phyloP scores from a whole-genome alignment of 257 asterid species.

The Perilla frutescens region DNA sequence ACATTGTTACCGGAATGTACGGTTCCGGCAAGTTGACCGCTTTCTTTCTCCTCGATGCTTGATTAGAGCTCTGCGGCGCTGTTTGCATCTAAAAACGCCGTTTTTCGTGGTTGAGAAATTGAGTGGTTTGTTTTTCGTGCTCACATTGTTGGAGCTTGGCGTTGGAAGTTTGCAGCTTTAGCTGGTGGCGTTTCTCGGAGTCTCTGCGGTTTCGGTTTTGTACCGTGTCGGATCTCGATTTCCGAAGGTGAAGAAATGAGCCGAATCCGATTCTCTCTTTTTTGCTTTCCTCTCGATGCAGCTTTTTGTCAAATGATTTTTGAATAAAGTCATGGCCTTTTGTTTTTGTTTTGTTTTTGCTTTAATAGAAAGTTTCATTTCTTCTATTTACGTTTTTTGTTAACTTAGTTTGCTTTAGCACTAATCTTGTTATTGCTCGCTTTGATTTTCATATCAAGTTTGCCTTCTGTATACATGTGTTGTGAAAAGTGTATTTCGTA shows the following conservation, averaged over 20 bases:
- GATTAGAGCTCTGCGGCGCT: slow-evolving; percentile 19
- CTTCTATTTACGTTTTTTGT: slow-evolving; percentile 31
- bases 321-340: slow-evolving; percentile 40
- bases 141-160: slow-evolving; percentile 35
- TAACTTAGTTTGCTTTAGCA: slow-evolving; percentile 37
- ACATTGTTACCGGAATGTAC: slow-evolving; percentile 40
- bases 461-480: slow-evolving; percentile 13
- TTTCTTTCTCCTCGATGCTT: neutral
- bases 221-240: slow-evolving; percentile 61
- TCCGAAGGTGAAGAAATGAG: slow-evolving; percentile 49
- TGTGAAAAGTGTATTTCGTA: slow-evolving; percentile 15
- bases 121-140: slow-evolving; percentile 25
- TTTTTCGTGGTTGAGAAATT: slow-evolving; percentile 12
- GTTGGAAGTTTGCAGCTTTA: slow-evolving; percentile 14
- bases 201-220: slow-evolving; percentile 36
- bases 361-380: slow-evolving; percentile 35
- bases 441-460: slow-evolving; percentile 19
- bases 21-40: slow-evolving; percentile 7
- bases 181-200: slow-evolving; percentile 27
- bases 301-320: slow-evolving; percentile 48
- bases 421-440: slow-evolving; percentile 8
- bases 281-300: slow-evolving; percentile 40
- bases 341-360: neutral
- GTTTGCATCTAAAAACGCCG: slow-evolving; percentile 20
- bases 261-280: slow-evolving; percentile 44